These are phyloP conservation scores for Avena atlantica DNA, from an alignment of 176 grass and related monocot species.

Conservation along the genomic window DNA sequence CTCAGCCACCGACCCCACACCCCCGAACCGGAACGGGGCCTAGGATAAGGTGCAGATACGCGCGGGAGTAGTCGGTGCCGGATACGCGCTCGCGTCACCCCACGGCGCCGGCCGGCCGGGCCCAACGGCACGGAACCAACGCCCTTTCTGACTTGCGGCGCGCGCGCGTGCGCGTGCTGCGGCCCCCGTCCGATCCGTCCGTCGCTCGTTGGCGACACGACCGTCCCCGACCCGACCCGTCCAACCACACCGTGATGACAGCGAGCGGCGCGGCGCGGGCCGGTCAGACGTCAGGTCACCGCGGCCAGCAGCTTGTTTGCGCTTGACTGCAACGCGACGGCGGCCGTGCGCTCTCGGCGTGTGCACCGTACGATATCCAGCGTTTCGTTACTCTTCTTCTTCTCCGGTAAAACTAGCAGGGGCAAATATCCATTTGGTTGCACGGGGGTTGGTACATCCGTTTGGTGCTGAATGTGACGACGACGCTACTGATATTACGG, in stretches of 20 bases:
- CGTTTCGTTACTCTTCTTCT: background rate
- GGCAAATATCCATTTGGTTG: too few species aligned
- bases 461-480: background rate
- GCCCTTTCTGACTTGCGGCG: constrained; percentile 18
- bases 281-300: constrained; percentile 9
- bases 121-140: background rate
- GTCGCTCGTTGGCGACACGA: background rate
- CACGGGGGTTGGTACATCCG: too few species aligned
- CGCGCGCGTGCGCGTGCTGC: constrained; percentile 31
- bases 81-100: constrained; percentile 6
- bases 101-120: background rate
- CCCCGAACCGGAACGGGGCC: background rate
- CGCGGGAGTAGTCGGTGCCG: background rate
- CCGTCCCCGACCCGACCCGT: constrained; percentile 20
- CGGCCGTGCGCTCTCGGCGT: background rate
- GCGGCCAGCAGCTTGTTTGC: background rate
- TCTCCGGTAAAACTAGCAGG: too few species aligned
- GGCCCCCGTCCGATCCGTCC: too few species aligned
- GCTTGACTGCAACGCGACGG: background rate
- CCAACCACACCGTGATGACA: constrained; percentile 1
- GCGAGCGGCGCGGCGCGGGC: background rate
- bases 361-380: background rate
- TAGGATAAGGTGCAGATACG: background rate
- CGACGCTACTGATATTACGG: too few species aligned
- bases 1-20: constrained; percentile 5